phyloP scores from a whole-genome alignment of 163 green algal species.

The Scenedesmus sp. region DNA sequence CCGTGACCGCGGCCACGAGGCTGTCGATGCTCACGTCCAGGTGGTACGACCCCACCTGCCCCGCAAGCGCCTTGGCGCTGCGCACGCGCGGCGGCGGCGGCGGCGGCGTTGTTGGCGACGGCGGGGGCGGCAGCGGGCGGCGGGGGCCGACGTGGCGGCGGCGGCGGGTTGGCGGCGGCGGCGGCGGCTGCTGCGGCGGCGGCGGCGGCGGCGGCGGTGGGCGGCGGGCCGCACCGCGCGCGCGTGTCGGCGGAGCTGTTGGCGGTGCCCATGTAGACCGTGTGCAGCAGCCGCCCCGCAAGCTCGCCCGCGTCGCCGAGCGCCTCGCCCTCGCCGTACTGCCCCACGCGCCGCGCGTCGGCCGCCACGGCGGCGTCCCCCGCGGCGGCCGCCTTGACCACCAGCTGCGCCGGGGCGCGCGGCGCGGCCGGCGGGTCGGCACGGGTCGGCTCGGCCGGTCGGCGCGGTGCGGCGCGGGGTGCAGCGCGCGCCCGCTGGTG shows the following conservation, averaged over 20 bases:
- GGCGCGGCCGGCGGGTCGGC: too few relatives aligned
- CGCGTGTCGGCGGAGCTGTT: conserved; percentile 85
- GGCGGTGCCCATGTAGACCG: conserved; percentile 93
- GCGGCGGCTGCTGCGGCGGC: too few relatives aligned
- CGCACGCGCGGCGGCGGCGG: neutral
- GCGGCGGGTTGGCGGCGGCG: too few relatives aligned
- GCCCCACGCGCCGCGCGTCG: conserved; percentile 77
- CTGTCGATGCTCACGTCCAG: conserved; percentile 87
- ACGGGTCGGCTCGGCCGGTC: too few relatives aligned
- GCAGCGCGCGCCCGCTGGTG: too few relatives aligned
- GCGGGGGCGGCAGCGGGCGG: too few relatives aligned
- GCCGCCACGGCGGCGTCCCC: conserved; percentile 74
- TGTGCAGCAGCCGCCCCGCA: conserved; percentile 83
- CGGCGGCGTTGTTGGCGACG: too few relatives aligned
- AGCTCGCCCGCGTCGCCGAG: conserved; percentile 69
- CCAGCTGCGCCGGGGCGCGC: too few relatives aligned
- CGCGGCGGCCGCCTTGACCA: conserved; percentile 56
- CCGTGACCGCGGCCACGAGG: conserved; percentile 59
- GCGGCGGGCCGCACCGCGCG: too few relatives aligned
- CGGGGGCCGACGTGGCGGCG: too few relatives aligned
- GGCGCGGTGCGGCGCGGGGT: too few relatives aligned
- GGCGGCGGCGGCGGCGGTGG: too few relatives aligned
- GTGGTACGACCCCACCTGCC: conserved; percentile 88
- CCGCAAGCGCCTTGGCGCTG: conserved; percentile 47
- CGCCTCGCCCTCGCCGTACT: conserved; percentile 41